Evolutionary conservation across 2,329 filamentous ascomycete species (phyloP), one percentile per base, ranked within the genome.

Genomic region (Pseudopyrenochaeta lycopersici): DNA sequence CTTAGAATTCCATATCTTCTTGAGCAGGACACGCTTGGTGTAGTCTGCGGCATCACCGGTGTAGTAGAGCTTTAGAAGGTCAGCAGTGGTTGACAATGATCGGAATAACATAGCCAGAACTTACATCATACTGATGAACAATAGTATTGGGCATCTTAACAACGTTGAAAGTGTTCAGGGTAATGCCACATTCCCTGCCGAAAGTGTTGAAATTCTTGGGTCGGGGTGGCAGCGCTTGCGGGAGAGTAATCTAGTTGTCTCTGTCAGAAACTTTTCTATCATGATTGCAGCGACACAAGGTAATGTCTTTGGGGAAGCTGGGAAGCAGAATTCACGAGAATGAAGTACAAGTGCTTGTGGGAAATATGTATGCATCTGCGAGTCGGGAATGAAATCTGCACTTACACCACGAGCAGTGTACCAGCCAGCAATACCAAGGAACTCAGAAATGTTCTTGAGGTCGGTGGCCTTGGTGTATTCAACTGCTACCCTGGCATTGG

Each of bases 91-190:
- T 36, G 12, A 12, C 7, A 15, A 23, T 39, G n/a, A 20, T 17
- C 12, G 27, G 5, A 41, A n/a, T 18, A 42, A 15, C 1, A 39
- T 38, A 14, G 6, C 14, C 21, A 21, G 33, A 40, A 83, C 89
- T 83, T 78, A 93, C 90, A 78, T 97, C 92, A 64, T 94, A 98
- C 70, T 97, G 93, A 58, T 88, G 88, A 18, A 97, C 85, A 0
- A 85, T 84, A 11, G 80, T 83, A 2, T 74, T 81, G 0, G 87
- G 87, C 49, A 88, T 85, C 9, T 79, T 76, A 0, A 73, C 76
- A 49, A 97, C 88, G 0, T 87, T 82, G 75, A 88, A 96, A 10
- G 91, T 87, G 71, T 98, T 98, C 32, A 96, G 77, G 0, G 70
- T 74, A 17, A 84, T 64, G 31, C 69, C 67, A 27, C 74, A 67